Base-by-base conservation (phyloP, 352 stramenopile species). In the Globisporangium viniferum region DNA sequence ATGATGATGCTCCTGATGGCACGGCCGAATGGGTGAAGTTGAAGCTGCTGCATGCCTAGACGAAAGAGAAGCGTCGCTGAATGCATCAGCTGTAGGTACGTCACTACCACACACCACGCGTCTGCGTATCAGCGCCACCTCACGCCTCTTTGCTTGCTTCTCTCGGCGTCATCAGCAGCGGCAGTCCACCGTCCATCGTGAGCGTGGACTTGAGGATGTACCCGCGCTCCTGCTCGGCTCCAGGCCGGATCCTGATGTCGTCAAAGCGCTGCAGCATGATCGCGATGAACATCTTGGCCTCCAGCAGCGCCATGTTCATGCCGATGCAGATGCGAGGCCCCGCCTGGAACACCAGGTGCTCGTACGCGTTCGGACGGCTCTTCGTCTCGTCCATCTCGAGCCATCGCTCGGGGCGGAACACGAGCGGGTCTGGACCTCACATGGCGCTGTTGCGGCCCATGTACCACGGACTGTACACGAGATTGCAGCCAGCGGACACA, bases 261-360 rank as follows among this genome's bases (percentile, higher is more conserved):
- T 78, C 69, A 56, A 81, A 86, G 33, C 76, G 71, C 56, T 69
- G 70, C 12, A 90, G 62, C 27, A 83, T 69, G 7, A 79, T 74
- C 39, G 76, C 77, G n/a, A 84, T 73, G 62, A 90, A 88, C 53
- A 87, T 72, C 70, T 90, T 90, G 55, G 80, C 68, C 55, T 92
- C 80, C 36, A 92, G 64, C 5, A 92, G 65, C 1, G 80, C 81
- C 73, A 91, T 90, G 58, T 80, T 87, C 80, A 88, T 87, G 15
- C 86, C 88, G 10, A 94, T 59, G 57, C 86, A 95, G n/a, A 84
- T 74, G 3, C 88, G 80, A 6, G 79, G 80, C 5, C 88, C 86
- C 0, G 81, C 82, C 48, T 94, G 82, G 61, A 94, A 95, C 6
- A 80, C 79, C 15, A 83, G 81, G 29, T 91, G 92, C 62, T 90